These are phyloP conservation scores for Pelargonium australe DNA, from an alignment of 441 rosid species.

Conservation along the genomic window DNA sequence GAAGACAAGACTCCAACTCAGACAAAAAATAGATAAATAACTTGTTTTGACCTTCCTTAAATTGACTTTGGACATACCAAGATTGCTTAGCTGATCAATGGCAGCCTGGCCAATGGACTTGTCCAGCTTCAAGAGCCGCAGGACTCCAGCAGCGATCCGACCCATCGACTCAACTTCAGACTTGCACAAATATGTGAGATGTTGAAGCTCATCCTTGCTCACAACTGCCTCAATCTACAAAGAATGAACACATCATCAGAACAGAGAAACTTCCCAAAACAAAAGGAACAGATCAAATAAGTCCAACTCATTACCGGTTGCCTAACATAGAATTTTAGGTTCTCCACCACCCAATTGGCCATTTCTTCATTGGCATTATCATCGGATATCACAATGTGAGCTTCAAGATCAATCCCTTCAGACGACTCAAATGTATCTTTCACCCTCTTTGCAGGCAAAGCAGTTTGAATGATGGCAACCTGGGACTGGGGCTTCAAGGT, in stretches of 20 bases:
- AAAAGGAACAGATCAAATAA: slow-evolving; percentile 13
- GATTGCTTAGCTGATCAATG: slow-evolving; percentile 81
- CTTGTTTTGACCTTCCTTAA: slow-evolving; percentile 1
- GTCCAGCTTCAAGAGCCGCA: slow-evolving; percentile 81
- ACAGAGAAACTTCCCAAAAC: slow-evolving; percentile 6
- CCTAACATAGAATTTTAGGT: slow-evolving; percentile 75
- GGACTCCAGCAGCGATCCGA: slow-evolving; percentile 74
- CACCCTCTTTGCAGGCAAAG: slow-evolving; percentile 43
- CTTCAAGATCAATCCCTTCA: slow-evolving; percentile 77
- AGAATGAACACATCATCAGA: slow-evolving; percentile 14
- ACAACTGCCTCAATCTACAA: slow-evolving; percentile 77
- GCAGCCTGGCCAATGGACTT: slow-evolving; percentile 68
- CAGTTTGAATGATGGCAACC: slow-evolving; percentile 26
- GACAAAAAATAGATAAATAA: neutral
- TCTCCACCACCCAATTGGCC: slow-evolving; percentile 65
- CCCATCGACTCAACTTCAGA: slow-evolving; percentile 94
- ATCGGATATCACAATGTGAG: slow-evolving; percentile 47
- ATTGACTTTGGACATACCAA: slow-evolving; percentile 46
- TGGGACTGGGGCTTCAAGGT: slow-evolving; percentile 61
- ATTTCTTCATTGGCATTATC: slow-evolving; percentile 44
- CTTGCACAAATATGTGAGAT: slow-evolving; percentile 69
- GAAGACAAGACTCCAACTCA: neutral
- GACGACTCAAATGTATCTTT: slow-evolving; percentile 40
- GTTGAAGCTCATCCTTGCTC: slow-evolving; percentile 81
- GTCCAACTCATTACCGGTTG: slow-evolving; percentile 56